Evolutionary conservation across 2,329 filamentous ascomycete species (phyloP).

Genomic region (Elsinoe necatrix): DNA sequence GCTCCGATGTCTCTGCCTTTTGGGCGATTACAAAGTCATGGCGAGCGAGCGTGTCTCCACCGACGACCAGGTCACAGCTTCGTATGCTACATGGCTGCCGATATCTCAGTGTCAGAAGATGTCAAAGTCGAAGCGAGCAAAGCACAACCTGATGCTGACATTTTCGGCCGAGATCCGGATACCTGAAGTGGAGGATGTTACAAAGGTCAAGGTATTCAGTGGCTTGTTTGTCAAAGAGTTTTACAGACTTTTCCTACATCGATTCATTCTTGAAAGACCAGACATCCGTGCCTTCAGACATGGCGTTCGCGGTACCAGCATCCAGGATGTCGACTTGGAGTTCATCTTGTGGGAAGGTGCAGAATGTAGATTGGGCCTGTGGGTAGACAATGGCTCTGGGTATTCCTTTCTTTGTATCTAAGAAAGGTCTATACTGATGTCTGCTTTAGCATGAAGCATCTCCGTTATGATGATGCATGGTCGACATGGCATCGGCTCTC

Average conservation of each 20-base stretch:
- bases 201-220: not conserved
- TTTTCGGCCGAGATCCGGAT: not conserved
- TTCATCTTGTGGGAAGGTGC: not conserved
- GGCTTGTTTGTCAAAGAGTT: not conserved
- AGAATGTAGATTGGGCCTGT: not conserved
- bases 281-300: not conserved
- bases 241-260: not conserved
- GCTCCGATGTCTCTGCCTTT: not conserved
- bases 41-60: not conserved
- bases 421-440: not conserved
- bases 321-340: not conserved
- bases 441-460: not conserved
- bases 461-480: not conserved
- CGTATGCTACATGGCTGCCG: not conserved
- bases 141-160: not conserved
- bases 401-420: not conserved
- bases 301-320: not conserved
- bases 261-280: not conserved
- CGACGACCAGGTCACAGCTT: not conserved
- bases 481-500: not conserved
- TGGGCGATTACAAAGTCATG: not conserved
- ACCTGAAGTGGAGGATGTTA: not conserved
- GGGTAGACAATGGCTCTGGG: not conserved
- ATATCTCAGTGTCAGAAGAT: not conserved
- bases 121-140: not conserved